Evolutionary conservation across 768 basidiomycete species (phyloP).

Genomic region (Arthromyces matolae): DNA sequence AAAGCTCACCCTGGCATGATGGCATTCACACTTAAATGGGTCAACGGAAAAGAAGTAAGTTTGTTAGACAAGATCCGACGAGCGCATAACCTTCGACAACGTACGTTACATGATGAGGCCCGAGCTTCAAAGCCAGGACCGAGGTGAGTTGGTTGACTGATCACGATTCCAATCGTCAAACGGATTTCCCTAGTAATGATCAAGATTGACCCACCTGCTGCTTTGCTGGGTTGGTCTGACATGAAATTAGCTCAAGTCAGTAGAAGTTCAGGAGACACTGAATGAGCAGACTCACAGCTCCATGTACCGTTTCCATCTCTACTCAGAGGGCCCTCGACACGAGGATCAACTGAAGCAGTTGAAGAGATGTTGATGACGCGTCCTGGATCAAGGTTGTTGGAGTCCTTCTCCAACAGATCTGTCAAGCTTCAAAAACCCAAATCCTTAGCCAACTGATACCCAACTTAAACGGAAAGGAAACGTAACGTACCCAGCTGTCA

Average conservation of each 20-base stretch:
- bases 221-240: slow-evolving; percentile 77
- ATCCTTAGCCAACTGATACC: background rate
- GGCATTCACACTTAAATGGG: slow-evolving; percentile 65
- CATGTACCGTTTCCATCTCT: slow-evolving; percentile 62
- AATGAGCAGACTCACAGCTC: slow-evolving; percentile 57
- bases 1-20: slow-evolving; percentile 68
- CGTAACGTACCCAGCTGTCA: slow-evolving; percentile 46
- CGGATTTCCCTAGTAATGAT: background rate
- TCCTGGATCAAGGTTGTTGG: slow-evolving; percentile 60
- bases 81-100: slow-evolving; percentile 27
- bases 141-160: slow-evolving; percentile 79
- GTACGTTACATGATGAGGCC: slow-evolving; percentile 58
- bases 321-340: slow-evolving; percentile 49
- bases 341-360: slow-evolving; percentile 51
- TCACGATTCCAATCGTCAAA: background rate
- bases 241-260: background rate
- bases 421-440: slow-evolving; percentile 39
- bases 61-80: background rate
- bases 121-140: slow-evolving; percentile 64
- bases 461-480: too few relatives aligned
- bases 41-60: background rate
- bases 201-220: slow-evolving; percentile 47
- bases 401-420: slow-evolving; percentile 61
- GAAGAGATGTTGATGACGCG: slow-evolving; percentile 86
- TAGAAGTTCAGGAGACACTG: background rate